Evolutionary conservation across 2,329 filamentous ascomycete genomes (phyloP), one percentile per base, ranked within the genome.

Genomic region (Calonectria montana): DNA sequence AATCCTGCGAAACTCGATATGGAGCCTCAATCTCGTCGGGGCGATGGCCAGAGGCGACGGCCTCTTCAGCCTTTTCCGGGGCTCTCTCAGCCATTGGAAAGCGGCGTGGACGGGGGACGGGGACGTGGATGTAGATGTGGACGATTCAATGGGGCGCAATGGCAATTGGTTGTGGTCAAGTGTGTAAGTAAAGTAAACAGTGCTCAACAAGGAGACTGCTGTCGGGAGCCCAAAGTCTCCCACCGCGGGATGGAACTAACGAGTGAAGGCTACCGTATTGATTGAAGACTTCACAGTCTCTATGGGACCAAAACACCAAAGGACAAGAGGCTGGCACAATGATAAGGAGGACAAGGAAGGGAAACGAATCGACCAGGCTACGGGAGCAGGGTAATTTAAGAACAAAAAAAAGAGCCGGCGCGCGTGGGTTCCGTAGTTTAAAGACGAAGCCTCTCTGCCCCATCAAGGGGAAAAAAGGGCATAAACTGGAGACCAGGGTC

Each of bases 1-100:
- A 79, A n/a, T 80, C 79, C 47, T 77, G 65, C 15, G 75, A 78
- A 45, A 70, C 59, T 53, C 77, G 77, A 48, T 75, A 76, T 18
- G 73, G 43, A 16, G 71, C 70, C 25, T 81, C 78, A 27, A 77
- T 72, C 62, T 79, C 76, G 3, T 79, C 77, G 31, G 75, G 70
- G 29, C 75, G 75, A 37, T 78, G 79, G 68, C 81, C 80, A 63
- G 77, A 75, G 53, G 75, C 77, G 50, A 78, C 77, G 41, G 78
- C 80, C 76, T 80, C 77, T 66, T 81, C 78, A 18, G 75, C 78
- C 71, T 78, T 80, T 74, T 79, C 77, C 37, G 78, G 71, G 41
- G 74, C 75, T 27, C 71, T 80, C 68, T 81, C 80, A 37, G 80
- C 78, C 81, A 82, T 81, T 61, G 53, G 53, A 59, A 39, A 12